A percentile compares a stretch with the other conserved stretches of the same genome.
Conservation (phyloP, 1,284 basidiomycete genomes). For the Ganoderma meredithae region DNA sequence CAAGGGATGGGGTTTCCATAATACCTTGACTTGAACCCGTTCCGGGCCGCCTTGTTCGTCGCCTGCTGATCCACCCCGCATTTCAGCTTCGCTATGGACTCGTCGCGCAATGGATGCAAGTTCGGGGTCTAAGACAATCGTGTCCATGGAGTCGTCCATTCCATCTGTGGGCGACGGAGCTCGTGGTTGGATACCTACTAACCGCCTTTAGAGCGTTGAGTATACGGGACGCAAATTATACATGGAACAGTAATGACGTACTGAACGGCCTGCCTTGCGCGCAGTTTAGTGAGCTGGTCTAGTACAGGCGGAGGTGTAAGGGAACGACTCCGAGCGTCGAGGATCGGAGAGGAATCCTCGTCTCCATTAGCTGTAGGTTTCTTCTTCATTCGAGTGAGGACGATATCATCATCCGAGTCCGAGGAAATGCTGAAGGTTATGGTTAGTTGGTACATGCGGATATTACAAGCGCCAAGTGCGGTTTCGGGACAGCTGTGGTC, state of each 20-base stretch:
- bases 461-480: slow-evolving; percentile 10
- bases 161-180: slow-evolving; percentile 51
- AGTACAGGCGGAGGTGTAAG: slow-evolving; percentile 77
- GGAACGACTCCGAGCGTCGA: slow-evolving; percentile 58
- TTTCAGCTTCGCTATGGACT: slow-evolving; percentile 37
- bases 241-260: slow-evolving; percentile 40
- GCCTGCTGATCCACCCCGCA: slow-evolving; percentile 35
- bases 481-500: background rate
- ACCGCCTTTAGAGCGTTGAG: slow-evolving; percentile 46
- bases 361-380: slow-evolving; percentile 30
- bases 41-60: slow-evolving; percentile 45
- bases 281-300: slow-evolving; percentile 55
- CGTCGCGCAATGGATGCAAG: slow-evolving; percentile 59
- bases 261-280: slow-evolving; percentile 65
- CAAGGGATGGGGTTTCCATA: slow-evolving; percentile 70
- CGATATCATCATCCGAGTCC: slow-evolving; percentile 53
- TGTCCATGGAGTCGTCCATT: slow-evolving; percentile 57
- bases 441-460: slow-evolving; percentile 14
- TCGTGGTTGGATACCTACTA: slow-evolving; percentile 50
- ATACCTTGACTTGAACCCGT: slow-evolving; percentile 58
- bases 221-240: background rate
- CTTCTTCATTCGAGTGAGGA: slow-evolving; percentile 45
- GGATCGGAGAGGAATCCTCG: slow-evolving; percentile 31
- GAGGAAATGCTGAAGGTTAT: slow-evolving; percentile 44
- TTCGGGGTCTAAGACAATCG: slow-evolving; percentile 64